These are phyloP conservation scores for Penstemon eatonii DNA, from an alignment of 257 asterid species.

Conservation along the genomic window DNA sequence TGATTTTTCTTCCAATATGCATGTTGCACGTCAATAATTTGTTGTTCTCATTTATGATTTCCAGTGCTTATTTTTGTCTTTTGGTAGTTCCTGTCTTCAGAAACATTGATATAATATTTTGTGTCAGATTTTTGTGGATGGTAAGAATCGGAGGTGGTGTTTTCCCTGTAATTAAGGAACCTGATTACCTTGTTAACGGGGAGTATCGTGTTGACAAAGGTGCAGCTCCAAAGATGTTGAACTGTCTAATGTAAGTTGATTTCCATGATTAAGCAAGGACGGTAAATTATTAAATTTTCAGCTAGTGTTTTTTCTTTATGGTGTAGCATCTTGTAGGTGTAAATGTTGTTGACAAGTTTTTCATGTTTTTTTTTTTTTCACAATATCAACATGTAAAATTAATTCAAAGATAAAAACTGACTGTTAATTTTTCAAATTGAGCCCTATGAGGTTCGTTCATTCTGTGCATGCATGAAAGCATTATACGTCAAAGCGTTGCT, in stretches of 20 bases:
- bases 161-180: slow-evolving; percentile 93
- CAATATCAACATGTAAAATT: neutral
- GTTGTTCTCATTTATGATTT: slow-evolving; percentile 6
- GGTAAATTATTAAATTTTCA: slow-evolving; percentile 17
- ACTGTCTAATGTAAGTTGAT: slow-evolving; percentile 89
- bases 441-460: neutral
- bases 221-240: slow-evolving; percentile 97
- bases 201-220: slow-evolving; percentile 99
- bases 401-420: neutral
- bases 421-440: neutral
- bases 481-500: neutral
- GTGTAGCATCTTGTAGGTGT: neutral
- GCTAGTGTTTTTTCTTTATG: neutral
- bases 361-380: neutral
- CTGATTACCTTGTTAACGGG: slow-evolving; percentile 98
- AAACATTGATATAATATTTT: slow-evolving; percentile 28
- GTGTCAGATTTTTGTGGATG: slow-evolving; percentile 94
- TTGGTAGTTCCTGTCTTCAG: slow-evolving; percentile 11
- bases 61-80: slow-evolving; percentile 14
- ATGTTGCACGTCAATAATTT: slow-evolving; percentile 3
- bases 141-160: slow-evolving; percentile 99
- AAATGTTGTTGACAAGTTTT: slow-evolving; percentile 6
- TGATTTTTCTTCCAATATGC: slow-evolving; percentile 8
- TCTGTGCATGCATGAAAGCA: neutral
- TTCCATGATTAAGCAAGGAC: slow-evolving; percentile 12